phyloP scores from a whole-genome alignment of 495 filamentous ascomycete genomes.

The Xylaria flabelliformis region DNA sequence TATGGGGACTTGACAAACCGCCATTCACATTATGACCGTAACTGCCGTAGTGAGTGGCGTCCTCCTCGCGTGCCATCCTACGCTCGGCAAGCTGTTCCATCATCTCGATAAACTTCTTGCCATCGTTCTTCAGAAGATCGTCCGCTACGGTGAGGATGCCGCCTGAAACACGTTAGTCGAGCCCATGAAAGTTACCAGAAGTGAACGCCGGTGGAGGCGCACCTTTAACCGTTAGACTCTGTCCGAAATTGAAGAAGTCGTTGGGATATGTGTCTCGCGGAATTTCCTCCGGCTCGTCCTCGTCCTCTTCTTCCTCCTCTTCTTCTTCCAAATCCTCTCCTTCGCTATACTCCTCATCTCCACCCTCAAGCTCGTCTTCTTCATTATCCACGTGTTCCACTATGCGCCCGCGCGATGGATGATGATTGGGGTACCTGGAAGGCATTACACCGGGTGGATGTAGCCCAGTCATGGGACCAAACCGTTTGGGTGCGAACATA shows the following conservation, averaged over 20 bases:
- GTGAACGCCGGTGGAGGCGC: slow-evolving; percentile 45
- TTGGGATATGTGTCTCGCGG: slow-evolving; percentile 69
- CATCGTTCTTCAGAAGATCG: slow-evolving; percentile 97
- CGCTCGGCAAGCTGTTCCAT: slow-evolving; percentile 99
- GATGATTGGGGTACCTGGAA: slow-evolving; percentile 54
- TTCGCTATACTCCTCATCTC: slow-evolving; percentile 57
- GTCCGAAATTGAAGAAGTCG: slow-evolving; percentile 97
- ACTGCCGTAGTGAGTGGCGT: slow-evolving; percentile 71
- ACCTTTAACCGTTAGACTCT: slow-evolving; percentile 97
- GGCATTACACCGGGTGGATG: slow-evolving; percentile 55
- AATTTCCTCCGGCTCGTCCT: slow-evolving; percentile 63
- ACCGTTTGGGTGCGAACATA: slow-evolving; percentile 69
- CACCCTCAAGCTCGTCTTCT: slow-evolving; percentile 71
- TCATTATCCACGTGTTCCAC: slow-evolving; percentile 66
- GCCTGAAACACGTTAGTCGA: slow-evolving; percentile 62
- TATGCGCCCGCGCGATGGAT: slow-evolving; percentile 60
- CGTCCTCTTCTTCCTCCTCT: slow-evolving; percentile 71
- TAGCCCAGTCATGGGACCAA: slow-evolving; percentile 59
- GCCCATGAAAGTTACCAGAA: slow-evolving; percentile 42
- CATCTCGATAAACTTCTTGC: slow-evolving; percentile 99
- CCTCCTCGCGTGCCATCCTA: slow-evolving; percentile 94
- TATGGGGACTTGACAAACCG: slow-evolving; percentile 49
- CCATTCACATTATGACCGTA: slow-evolving; percentile 60
- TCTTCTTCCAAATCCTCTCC: slow-evolving; percentile 69
- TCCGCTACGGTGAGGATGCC: slow-evolving; percentile 98